Evolutionary conservation across 192 early-diverging fungal species (phyloP).

Genomic region (Coemansia biformis): DNA sequence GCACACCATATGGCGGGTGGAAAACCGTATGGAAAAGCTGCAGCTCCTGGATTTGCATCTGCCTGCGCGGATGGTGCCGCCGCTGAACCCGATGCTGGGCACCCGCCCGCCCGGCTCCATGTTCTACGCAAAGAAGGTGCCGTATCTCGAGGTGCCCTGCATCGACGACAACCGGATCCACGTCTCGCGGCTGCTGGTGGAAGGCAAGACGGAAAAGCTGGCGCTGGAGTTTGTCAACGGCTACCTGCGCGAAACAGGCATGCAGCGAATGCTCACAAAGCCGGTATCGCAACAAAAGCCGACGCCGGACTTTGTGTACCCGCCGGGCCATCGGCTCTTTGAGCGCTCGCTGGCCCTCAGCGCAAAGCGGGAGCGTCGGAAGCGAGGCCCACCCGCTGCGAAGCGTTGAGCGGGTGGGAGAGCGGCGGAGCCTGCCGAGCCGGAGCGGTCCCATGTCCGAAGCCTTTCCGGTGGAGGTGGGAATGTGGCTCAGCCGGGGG

Average conservation of each 20-base stretch:
- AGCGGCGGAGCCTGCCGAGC: too few species aligned
- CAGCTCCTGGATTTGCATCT: constrained; percentile 6
- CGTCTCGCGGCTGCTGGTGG: background rate
- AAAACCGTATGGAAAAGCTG: constrained; percentile 10
- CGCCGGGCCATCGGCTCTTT: constrained; percentile 10
- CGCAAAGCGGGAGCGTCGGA: too few species aligned
- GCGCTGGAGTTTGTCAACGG: constrained; percentile 18
- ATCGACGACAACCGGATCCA: constrained; percentile 18
- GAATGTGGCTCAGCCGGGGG: too few species aligned
- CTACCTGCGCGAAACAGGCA: constrained; percentile 10
- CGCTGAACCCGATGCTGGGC: constrained; percentile 2
- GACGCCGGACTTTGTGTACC: constrained; percentile 36
- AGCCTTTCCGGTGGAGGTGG: too few species aligned
- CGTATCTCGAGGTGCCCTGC: constrained; percentile 28
- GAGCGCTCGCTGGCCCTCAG: too few species aligned
- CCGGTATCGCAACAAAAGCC: constrained; percentile 10
- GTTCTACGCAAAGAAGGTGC: constrained; percentile 15
- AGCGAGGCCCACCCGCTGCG: too few species aligned
- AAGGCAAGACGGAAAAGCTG: constrained; percentile 6
- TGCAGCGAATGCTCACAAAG: constrained; percentile 13
- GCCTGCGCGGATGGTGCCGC: constrained; percentile 2
- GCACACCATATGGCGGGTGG: constrained; percentile 19
- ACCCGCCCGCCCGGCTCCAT: constrained; percentile 20
- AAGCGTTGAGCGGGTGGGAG: too few species aligned
- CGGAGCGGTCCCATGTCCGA: too few species aligned